These are phyloP conservation scores for Pseudogymnoascus sp. DNA, from an alignment of 2,329 filamentous ascomycete species.

Conservation along the genomic window DNA sequence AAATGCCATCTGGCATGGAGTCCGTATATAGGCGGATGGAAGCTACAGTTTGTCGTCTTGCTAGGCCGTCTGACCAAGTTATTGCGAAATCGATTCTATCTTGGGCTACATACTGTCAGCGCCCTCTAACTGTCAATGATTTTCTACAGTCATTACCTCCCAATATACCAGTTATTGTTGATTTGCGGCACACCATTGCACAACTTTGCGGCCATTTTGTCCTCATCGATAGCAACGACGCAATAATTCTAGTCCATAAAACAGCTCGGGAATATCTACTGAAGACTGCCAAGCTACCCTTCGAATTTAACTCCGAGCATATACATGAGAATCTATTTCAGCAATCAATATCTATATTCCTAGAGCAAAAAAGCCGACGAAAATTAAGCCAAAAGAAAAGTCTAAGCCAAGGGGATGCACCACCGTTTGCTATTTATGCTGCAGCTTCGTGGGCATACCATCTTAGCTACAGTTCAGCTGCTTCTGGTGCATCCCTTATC, in stretches of 20 bases:
- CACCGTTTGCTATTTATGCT: conserved; percentile 18
- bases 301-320: conserved; percentile 4
- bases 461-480: conserved; percentile 11
- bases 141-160: conserved; percentile 20
- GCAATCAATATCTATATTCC: neutral
- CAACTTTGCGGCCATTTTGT: conserved; percentile 26
- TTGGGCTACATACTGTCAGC: conserved; percentile 22
- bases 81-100: conserved; percentile 21
- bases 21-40: conserved; percentile 26
- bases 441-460: conserved; percentile 23
- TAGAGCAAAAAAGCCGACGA: neutral
- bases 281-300: neutral
- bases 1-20: conserved; percentile 24
- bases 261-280: conserved; percentile 23
- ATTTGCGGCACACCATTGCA: conserved; percentile 15
- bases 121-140: conserved; percentile 18
- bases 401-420: conserved; percentile 9
- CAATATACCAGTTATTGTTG: conserved; percentile 16
- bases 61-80: conserved; percentile 6
- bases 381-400: neutral
- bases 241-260: conserved; percentile 20
- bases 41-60: conserved; percentile 11
- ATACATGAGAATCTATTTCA: neutral
- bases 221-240: conserved; percentile 17
- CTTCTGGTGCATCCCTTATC: conserved; percentile 6